Evolutionary conservation across 129 eudicot genomes (phyloP), one percentile per base, ranked within the genome.

Genomic region (Dittrichia graveolens): DNA sequence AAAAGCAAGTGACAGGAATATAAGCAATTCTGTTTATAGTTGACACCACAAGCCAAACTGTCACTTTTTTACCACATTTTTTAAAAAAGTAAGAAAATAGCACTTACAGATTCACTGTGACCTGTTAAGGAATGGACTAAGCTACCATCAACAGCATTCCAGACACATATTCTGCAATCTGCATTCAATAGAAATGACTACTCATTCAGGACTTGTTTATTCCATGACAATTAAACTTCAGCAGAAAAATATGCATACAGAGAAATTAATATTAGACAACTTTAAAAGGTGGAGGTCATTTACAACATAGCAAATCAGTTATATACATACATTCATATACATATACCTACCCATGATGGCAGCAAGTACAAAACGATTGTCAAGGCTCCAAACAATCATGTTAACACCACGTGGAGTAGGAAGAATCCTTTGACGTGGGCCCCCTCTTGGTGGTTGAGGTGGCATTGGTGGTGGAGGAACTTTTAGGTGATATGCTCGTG

Each of bases 81-180:
- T 24, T 24, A 0, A 24, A 72, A 59, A 43, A 7, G 37, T 31
- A 4, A 9, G 45, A 60, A 60, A 48, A 54, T 64, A 41, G 10
- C 65, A 82, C 96, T 90, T 84, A 94, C 99, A 79, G 97, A 88
- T 19, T 86, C 91, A 64, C 84, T 94, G 78, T 94, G 99, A 67
- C 99, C 99, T 16, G 97, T 94, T 82, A 94, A 84, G 77, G 93
- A 94, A 81, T 94, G 99, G 41, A 94, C 97, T 72, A 94, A 75
- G 86, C 99, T 88, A 50, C 99, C 99, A 85, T 94, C 99, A 77
- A 85, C 86, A 62, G 97, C 99, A 86, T 94, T 94, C 99, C 99
- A 94, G 24, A 90, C 99, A 74, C 99, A 94, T 67, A 94, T 94
- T 86, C 99, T 94, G 89, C 96, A 86, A 88, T 94, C 97, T 94